Base-by-base conservation (phyloP, 345 rosid genomes). In the Citrus mangshanensis region DNA sequence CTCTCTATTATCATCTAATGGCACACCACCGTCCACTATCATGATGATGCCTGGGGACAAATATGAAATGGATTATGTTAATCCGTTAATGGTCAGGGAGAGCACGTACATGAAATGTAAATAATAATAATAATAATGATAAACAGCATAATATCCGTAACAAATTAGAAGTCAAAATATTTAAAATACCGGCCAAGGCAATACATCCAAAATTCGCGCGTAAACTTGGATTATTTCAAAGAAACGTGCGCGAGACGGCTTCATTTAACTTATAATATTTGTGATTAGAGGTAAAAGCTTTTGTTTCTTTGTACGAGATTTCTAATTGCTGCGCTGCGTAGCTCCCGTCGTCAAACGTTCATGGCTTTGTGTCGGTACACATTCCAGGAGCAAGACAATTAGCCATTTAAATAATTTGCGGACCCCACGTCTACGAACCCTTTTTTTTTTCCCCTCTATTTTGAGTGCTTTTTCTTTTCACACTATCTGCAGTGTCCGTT, bases 1-100 rank as follows among this genome's bases (percentile, higher is more conserved):
- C 7, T 2, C n/a, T 40, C 8, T 38, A 60, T 46, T 46, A 46
- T 46, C 51, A 13, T 46, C 51, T 18, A 27, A 42, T 40, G 68
- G 77, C 19, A 22, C 77, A 74, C 77, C 60, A 27, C 77, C 9
- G 75, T 74, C 68, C 59, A 6, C 8, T 19, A 54, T 10, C 9
- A 7, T 24, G 22, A 30, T 70, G 24, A 28, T 40, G 24, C 32
- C 54, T 24, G 0, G 18, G 51, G 51, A 46, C 51, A 12, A 46
- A 13, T 46, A 13, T 46, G 51, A 46, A 46, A 46, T 4, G 51
- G 51, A 46, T 0, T 46, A 0, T 46, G 51, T 46, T 46, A 46
- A 3, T 46, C 18, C 18, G 51, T 3, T 1, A 13, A 46, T 12
- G 51, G 51, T 3, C 16, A 46, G 51, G 51, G 51, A 3, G 51